Percentiles rank a stretch among this genome's conserved stretches.
Evolutionary conservation across 306 rosid species (phyloP).

Genomic region (barrel medic (Medicago truncatula)): DNA sequence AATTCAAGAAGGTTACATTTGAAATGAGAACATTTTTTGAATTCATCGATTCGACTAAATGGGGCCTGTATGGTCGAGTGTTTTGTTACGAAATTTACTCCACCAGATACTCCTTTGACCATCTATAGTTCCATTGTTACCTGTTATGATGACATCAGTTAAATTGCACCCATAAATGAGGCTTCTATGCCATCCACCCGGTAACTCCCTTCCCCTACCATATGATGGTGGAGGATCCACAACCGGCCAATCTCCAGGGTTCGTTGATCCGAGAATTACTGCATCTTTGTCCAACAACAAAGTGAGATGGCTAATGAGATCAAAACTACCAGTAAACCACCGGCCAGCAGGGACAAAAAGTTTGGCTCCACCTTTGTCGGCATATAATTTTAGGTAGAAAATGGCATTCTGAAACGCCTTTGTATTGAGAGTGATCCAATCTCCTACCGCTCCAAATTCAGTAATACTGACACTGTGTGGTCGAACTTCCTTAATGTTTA

Average conservation of each 20-base stretch:
- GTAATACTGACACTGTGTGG: conserved; percentile 77
- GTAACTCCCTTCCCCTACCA: conserved; percentile 90
- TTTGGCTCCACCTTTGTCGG: conserved; percentile 82
- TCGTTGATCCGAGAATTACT: conserved; percentile 57
- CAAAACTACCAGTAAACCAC: conserved; percentile 87
- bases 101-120: conserved; percentile 88
- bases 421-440: conserved; percentile 78
- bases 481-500: conserved; percentile 48
- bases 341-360: conserved; percentile 83
- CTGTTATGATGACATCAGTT: conserved; percentile 79
- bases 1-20: conserved; percentile 66
- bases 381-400: conserved; percentile 75
- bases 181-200: conserved; percentile 78
- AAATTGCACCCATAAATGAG: conserved; percentile 75
- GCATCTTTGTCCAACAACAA: conserved; percentile 70
- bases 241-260: conserved; percentile 71
- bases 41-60: conserved; percentile 76
- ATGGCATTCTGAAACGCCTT: conserved; percentile 44
- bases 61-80: conserved; percentile 75
- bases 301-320: conserved; percentile 43
- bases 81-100: conserved; percentile 63
- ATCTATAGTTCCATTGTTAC: conserved; percentile 71
- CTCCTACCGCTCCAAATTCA: conserved; percentile 83
- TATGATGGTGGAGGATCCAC: conserved; percentile 82
- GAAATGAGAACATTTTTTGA: conserved; percentile 70